Evolutionary conservation across 768 basidiomycete genomes (phyloP).

Genomic region (Pleurotus ostreatus): DNA sequence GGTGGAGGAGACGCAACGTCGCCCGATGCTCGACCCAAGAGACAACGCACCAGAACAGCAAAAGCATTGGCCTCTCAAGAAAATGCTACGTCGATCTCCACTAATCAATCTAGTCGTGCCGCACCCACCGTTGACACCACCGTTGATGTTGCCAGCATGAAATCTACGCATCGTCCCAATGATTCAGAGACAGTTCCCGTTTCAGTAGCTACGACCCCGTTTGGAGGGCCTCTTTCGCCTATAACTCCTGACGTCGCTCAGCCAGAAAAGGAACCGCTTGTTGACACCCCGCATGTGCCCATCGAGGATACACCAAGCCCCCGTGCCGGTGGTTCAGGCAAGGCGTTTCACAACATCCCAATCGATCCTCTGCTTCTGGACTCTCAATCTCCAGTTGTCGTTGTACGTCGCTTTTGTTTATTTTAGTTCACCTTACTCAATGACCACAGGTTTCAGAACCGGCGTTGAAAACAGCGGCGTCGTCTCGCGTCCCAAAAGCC

Average conservation of each 20-base stretch:
- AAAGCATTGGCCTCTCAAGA: not conserved
- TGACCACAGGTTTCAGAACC: too few relatives aligned
- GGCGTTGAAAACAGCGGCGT: too few relatives aligned
- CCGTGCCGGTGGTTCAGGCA: not conserved
- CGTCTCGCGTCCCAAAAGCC: slow-evolving; percentile 25
- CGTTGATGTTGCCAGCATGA: not conserved
- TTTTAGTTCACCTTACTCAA: too few relatives aligned
- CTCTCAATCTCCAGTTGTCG: too few relatives aligned
- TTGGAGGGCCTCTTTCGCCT: not conserved
- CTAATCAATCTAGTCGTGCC: not conserved
- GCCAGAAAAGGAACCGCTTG: not conserved
- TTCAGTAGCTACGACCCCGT: not conserved
- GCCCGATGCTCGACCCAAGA: not conserved
- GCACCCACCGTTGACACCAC: not conserved
- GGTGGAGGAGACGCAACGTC: not conserved
- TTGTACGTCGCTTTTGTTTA: too few relatives aligned
- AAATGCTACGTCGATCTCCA: not conserved
- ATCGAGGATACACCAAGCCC: not conserved
- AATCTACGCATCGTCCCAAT: too few relatives aligned
- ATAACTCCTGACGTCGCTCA: not conserved
- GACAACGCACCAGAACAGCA: not conserved
- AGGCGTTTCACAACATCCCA: not conserved
- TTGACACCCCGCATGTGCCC: not conserved
- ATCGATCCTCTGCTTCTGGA: not conserved
- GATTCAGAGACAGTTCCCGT: not conserved